These are phyloP conservation scores for Candida boidinii DNA, from an alignment of 805 yeast species.

Conservation along the genomic window DNA sequence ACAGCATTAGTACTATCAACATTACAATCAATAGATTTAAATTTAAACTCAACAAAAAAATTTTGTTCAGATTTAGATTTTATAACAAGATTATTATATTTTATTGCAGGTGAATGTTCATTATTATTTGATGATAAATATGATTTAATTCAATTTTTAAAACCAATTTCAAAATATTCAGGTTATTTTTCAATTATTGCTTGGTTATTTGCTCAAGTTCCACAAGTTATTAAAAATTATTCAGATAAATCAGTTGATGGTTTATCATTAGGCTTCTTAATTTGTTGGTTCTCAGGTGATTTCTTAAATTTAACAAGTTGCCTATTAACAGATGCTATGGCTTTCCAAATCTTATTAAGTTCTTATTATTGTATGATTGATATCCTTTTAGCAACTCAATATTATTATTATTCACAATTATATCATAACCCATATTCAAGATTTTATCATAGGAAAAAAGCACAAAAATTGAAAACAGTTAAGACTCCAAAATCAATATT, in stretches of 20 bases:
- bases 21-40: too few species aligned
- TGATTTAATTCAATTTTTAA: slow-evolving; percentile 9
- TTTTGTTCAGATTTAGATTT: slow-evolving; percentile 14
- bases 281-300: slow-evolving; percentile 63
- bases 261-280: slow-evolving; percentile 48
- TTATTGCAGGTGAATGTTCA: slow-evolving; percentile 18
- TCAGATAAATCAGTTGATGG: slow-evolving; percentile 58
- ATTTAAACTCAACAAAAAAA: too few species aligned
- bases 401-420: slow-evolving; percentile 36
- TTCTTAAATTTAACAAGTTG: slow-evolving; percentile 43
- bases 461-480: slow-evolving; percentile 7
- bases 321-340: slow-evolving; percentile 36
- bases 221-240: slow-evolving; percentile 58
- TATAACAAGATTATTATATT: slow-evolving; percentile 13
- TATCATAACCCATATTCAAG: slow-evolving; percentile 27
- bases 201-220: slow-evolving; percentile 71
- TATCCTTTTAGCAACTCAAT: slow-evolving; percentile 35
- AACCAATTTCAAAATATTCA: slow-evolving; percentile 20
- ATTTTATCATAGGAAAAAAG: slow-evolving; percentile 14
- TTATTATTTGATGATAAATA: slow-evolving; percentile 5
- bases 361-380: slow-evolving; percentile 42
- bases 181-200: slow-evolving; percentile 37
- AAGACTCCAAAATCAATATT: slow-evolving; percentile 18
- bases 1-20: too few species aligned
- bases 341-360: slow-evolving; percentile 38